Percentiles rank a stretch among this genome's conserved stretches.
phyloP scores from a whole-genome alignment of 2,329 filamentous ascomycete species.

The Neonectria punicea region DNA sequence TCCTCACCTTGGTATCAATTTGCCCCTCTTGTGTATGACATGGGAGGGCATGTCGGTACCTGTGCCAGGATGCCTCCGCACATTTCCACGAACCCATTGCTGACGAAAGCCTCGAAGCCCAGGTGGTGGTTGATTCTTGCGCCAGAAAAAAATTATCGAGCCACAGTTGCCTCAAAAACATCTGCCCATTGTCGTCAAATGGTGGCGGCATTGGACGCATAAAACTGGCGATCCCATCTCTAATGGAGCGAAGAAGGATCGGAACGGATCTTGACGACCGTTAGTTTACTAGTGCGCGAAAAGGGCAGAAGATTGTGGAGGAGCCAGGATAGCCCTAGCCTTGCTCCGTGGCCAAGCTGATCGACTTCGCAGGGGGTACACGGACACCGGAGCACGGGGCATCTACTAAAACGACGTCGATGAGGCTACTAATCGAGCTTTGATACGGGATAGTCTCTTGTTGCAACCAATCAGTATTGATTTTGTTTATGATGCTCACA shows the following conservation, averaged over 20 bases:
- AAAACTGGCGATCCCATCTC: constrained; percentile 30
- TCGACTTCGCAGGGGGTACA: constrained; percentile 39
- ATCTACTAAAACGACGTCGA: constrained; percentile 44
- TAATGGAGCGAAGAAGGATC: constrained; percentile 27
- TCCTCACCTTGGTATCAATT: constrained; percentile 25
- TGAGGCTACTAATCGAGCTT: constrained; percentile 13
- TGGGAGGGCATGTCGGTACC: background rate
- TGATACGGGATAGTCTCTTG: constrained; percentile 18
- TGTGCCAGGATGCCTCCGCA: background rate
- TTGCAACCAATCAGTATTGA: constrained; percentile 10
- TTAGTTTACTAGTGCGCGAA: constrained; percentile 37
- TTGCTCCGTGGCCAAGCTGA: constrained; percentile 35
- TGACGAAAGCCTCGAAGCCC: background rate
- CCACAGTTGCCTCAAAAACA: background rate
- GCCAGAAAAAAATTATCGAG: background rate
- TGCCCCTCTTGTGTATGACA: constrained; percentile 9
- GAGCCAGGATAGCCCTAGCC: constrained; percentile 45
- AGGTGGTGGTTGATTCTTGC: background rate
- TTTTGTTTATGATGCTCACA: background rate
- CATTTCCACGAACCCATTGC: background rate
- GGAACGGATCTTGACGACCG: constrained; percentile 34
- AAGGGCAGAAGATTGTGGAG: constrained; percentile 41
- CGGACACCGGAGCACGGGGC: constrained; percentile 39
- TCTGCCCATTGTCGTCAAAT: background rate
- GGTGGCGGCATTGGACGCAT: background rate